Percentiles rank a stretch among this genome's conserved stretches.
Conservation (phyloP, 495 filamentous ascomycete genomes). For the Mytilinidion resinicola region DNA sequence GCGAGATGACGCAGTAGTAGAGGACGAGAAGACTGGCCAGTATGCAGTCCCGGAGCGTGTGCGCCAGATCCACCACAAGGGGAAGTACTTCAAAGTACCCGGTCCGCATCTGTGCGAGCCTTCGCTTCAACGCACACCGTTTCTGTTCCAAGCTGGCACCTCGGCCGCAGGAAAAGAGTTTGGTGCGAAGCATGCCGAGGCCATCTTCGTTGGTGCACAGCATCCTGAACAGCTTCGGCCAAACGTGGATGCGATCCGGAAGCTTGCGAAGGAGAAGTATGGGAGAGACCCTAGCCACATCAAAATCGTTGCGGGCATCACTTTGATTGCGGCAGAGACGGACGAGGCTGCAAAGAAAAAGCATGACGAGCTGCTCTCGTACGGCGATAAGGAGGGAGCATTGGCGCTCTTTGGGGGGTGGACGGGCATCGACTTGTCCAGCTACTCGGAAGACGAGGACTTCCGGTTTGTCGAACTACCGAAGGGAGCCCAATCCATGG, state of each 20-base stretch:
- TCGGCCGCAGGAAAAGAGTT: conserved; percentile 58
- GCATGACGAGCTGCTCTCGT: conserved; percentile 41
- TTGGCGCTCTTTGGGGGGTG: conserved; percentile 54
- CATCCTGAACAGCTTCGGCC: conserved; percentile 39
- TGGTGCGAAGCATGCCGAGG: conserved; percentile 57
- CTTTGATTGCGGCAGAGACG: conserved; percentile 44
- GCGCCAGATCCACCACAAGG: conserved; percentile 57
- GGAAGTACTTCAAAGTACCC: conserved; percentile 58
- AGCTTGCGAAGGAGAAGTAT: conserved; percentile 35
- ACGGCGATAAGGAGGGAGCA: conserved; percentile 50
- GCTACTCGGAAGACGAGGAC: conserved; percentile 52
- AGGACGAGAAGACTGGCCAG: conserved; percentile 46
- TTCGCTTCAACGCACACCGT: conserved; percentile 58
- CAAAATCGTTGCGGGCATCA: conserved; percentile 46
- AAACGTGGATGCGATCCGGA: conserved; percentile 47
- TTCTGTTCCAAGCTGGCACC: conserved; percentile 61
- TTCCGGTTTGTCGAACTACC: conserved; percentile 28
- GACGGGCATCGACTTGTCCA: conserved; percentile 50
- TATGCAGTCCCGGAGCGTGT: conserved; percentile 54
- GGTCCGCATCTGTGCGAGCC: conserved; percentile 60
- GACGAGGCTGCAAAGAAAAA: conserved; percentile 49
- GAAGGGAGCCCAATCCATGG: not conserved
- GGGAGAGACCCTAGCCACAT: conserved; percentile 46
- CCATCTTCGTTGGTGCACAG: conserved; percentile 49
- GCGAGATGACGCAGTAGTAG: conserved; percentile 56